These are phyloP conservation scores for Fallopia convolvulus DNA, from an alignment of 148 eudicot genomes.

Conservation along the genomic window DNA sequence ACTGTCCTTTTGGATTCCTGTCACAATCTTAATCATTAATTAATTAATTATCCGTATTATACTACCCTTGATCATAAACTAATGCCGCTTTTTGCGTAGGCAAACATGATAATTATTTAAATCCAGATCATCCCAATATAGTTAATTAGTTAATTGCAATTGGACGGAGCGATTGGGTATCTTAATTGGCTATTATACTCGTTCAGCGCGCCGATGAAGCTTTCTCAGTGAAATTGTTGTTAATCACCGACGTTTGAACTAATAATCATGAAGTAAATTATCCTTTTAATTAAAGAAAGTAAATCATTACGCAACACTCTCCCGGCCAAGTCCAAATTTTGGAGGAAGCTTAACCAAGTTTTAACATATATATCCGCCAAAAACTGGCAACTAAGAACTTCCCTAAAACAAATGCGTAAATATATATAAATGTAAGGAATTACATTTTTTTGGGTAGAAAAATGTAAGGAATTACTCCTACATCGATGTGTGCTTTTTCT, in stretches of 20 bases:
- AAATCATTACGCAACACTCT: too few relatives aligned
- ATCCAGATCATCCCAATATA: background rate
- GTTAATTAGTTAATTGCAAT: background rate
- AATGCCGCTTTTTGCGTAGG: background rate
- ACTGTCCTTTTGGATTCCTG: background rate
- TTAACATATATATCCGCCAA: too few relatives aligned
- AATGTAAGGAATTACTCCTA: too few relatives aligned
- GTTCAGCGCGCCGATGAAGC: background rate
- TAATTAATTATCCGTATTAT: background rate
- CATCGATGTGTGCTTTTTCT: too few relatives aligned
- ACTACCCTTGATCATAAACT: background rate
- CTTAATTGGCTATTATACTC: background rate
- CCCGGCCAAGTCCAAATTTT: too few relatives aligned
- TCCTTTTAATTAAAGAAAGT: background rate
- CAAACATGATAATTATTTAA: background rate
- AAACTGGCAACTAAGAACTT: too few relatives aligned
- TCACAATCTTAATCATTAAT: background rate
- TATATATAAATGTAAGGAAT: too few relatives aligned
- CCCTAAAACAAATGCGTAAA: too few relatives aligned
- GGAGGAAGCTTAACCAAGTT: too few relatives aligned
- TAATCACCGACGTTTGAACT: background rate
- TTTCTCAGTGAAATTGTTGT: background rate
- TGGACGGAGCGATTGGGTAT: background rate
- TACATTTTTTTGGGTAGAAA: too few relatives aligned
- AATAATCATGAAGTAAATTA: background rate